phyloP scores from a whole-genome alignment of 164 flowering plant genomes.

The Umbellularia californica region DNA sequence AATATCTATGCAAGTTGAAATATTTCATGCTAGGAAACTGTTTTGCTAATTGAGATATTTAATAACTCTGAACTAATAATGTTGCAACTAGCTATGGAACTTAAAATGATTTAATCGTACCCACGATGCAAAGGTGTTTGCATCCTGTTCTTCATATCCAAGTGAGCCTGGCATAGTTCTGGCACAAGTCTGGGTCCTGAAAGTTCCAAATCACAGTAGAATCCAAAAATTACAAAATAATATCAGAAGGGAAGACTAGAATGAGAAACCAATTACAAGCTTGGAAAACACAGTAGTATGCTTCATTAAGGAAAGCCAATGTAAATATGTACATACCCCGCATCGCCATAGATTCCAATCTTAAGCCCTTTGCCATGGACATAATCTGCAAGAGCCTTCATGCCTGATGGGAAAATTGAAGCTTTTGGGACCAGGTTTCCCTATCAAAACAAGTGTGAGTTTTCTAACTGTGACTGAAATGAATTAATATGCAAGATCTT shows the following conservation, averaged over 20 bases:
- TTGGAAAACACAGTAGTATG: neutral
- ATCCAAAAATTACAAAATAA: neutral
- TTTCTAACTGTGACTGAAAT: neutral
- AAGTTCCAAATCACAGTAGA: neutral
- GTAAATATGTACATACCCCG: constrained; percentile 34
- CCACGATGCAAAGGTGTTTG: constrained; percentile 64
- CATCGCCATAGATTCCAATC: constrained; percentile 65
- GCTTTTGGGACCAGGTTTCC: constrained; percentile 52
- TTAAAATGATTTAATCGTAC: constrained; percentile 17
- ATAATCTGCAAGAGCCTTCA: constrained; percentile 64
- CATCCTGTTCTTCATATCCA: constrained; percentile 65
- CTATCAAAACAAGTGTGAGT: constrained; percentile 20
- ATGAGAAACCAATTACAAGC: neutral
- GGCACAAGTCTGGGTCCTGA: constrained; percentile 52
- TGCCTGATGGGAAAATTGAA: constrained; percentile 60
- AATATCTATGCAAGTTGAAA: neutral
- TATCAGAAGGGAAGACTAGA: neutral
- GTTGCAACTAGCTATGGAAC: neutral
- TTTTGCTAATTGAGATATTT: no score
- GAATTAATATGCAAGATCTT: neutral
- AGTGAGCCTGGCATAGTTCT: constrained; percentile 65
- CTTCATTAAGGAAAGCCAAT: neutral
- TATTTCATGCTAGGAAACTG: neutral
- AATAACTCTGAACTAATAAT: neutral
- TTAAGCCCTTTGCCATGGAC: constrained; percentile 64